A percentile compares a stretch with the other conserved stretches of the same genome.
Evolutionary conservation across 176 grass and related monocot species (phyloP).

Genomic region (Avena atlantica): DNA sequence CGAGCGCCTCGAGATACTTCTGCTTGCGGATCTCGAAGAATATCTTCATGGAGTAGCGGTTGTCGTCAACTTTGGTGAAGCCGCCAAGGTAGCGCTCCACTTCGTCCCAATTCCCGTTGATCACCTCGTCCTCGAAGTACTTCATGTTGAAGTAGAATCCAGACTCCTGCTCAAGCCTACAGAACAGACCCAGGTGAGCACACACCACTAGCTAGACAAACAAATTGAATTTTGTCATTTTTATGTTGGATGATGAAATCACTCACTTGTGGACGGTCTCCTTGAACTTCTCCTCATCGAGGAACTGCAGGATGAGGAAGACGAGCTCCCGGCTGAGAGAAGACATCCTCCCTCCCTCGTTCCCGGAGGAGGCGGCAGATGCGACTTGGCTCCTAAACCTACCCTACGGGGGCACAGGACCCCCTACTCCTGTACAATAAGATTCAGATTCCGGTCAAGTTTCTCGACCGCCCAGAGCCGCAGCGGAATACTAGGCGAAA

Average conservation of each 20-base stretch:
- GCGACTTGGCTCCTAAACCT: slow-evolving; percentile 28
- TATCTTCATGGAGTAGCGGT: slow-evolving; percentile 88
- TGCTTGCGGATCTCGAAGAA: slow-evolving; percentile 94
- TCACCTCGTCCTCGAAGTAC: slow-evolving; percentile 86
- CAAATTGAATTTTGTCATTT: background rate
- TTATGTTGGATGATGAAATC: slow-evolving; percentile 12
- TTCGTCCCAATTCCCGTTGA: slow-evolving; percentile 84
- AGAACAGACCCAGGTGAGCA: background rate
- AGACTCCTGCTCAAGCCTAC: slow-evolving; percentile 87
- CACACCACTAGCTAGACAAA: background rate
- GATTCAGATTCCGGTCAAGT: slow-evolving; percentile 18
- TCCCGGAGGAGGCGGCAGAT: slow-evolving; percentile 31
- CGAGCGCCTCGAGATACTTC: slow-evolving; percentile 87
- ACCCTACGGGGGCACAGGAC: slow-evolving; percentile 30
- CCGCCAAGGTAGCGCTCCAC: slow-evolving; percentile 87
- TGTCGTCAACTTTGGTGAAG: slow-evolving; percentile 90
- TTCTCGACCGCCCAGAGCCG: background rate
- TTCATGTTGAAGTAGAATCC: slow-evolving; percentile 98
- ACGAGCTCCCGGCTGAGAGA: slow-evolving; percentile 77
- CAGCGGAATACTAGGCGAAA: background rate
- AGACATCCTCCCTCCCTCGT: slow-evolving; percentile 70
- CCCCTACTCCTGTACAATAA: background rate
- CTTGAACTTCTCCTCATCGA: slow-evolving; percentile 95
- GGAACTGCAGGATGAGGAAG: slow-evolving; percentile 91
- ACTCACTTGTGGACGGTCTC: slow-evolving; percentile 86